Evolutionary conservation across 495 filamentous ascomycete species (phyloP).

Genomic region (Aspergillus nanangensis): DNA sequence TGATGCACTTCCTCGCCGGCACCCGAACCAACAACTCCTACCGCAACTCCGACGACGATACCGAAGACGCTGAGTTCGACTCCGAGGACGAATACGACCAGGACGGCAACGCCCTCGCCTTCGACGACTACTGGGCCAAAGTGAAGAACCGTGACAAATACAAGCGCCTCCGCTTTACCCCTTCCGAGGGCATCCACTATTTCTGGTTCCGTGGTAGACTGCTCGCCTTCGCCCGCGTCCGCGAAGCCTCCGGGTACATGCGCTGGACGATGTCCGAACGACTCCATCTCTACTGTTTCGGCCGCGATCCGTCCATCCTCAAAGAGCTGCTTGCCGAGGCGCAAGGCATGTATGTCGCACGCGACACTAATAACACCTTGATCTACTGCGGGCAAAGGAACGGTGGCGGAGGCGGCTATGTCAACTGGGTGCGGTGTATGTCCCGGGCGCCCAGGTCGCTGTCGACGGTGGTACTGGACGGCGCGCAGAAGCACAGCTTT

Average conservation of each 20-base stretch:
- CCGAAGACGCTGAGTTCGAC: not conserved
- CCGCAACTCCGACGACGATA: constrained; percentile 43
- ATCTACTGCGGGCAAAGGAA: constrained; percentile 55
- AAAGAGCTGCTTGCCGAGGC: constrained; percentile 68
- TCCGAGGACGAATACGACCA: constrained; percentile 41
- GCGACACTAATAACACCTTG: constrained; percentile 58
- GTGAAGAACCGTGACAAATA: constrained; percentile 45
- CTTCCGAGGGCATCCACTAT: constrained; percentile 58
- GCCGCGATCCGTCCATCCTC: constrained; percentile 59
- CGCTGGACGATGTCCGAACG: constrained; percentile 45
- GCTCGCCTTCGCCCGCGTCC: constrained; percentile 50
- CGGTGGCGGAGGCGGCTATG: constrained; percentile 26
- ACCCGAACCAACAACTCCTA: constrained; percentile 49
- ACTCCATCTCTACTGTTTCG: constrained; percentile 61
- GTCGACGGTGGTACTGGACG: constrained; percentile 78
- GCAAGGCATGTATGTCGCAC: constrained; percentile 49
- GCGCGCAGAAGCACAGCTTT: constrained; percentile 64
- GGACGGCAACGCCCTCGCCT: constrained; percentile 15
- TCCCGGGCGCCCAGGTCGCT: constrained; percentile 69
- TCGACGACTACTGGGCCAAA: constrained; percentile 46
- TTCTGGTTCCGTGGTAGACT: constrained; percentile 58
- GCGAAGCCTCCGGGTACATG: constrained; percentile 26
- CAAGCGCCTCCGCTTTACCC: constrained; percentile 60
- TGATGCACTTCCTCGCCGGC: constrained; percentile 58
- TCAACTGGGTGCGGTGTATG: constrained; percentile 61